These are phyloP conservation scores for Rhynchosporium agropyri DNA, from an alignment of 2,329 filamentous ascomycete genomes.

Conservation along the genomic window DNA sequence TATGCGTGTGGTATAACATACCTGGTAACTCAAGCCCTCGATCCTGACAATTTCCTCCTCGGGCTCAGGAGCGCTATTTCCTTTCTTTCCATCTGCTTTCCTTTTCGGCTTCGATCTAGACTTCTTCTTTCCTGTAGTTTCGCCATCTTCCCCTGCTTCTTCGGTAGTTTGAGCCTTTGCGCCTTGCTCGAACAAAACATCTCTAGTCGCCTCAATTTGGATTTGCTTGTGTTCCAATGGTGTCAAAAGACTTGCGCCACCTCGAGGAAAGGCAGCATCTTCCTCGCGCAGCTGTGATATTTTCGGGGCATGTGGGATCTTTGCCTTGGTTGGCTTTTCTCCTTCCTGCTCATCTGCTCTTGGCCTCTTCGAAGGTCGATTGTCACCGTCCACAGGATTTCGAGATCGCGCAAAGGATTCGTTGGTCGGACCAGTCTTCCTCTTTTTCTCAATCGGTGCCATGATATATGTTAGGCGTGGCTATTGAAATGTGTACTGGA, in stretches of 20 bases:
- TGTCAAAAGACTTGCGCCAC: slow-evolving; percentile 86
- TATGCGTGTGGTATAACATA: slow-evolving; percentile 45
- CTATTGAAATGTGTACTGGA: slow-evolving; percentile 6
- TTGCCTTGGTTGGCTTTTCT: slow-evolving; percentile 29
- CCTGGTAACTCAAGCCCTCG: slow-evolving; percentile 88
- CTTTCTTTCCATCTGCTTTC: slow-evolving; percentile 56
- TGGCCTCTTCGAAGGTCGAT: slow-evolving; percentile 39
- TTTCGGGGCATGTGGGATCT: slow-evolving; percentile 34
- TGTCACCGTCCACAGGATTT: slow-evolving; percentile 34
- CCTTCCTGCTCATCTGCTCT: slow-evolving; percentile 36
- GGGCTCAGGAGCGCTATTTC: slow-evolving; percentile 49
- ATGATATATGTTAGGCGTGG: slow-evolving; percentile 29
- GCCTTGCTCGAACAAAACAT: slow-evolving; percentile 83
- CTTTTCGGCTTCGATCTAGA: slow-evolving; percentile 56
- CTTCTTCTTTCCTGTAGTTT: slow-evolving; percentile 50
- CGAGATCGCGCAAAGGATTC: slow-evolving; percentile 41
- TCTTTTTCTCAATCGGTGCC: slow-evolving; percentile 42
- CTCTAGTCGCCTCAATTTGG: slow-evolving; percentile 86
- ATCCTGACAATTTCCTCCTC: slow-evolving; percentile 66
- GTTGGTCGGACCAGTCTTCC: slow-evolving; percentile 41
- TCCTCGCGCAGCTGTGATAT: slow-evolving; percentile 66
- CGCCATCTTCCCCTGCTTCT: slow-evolving; percentile 41
- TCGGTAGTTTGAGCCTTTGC: slow-evolving; percentile 50
- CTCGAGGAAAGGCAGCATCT: slow-evolving; percentile 88
- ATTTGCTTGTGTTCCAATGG: slow-evolving; percentile 97